Conservation (phyloP, 148 eudicot species). For the Fagopyrum esculentum region DNA sequence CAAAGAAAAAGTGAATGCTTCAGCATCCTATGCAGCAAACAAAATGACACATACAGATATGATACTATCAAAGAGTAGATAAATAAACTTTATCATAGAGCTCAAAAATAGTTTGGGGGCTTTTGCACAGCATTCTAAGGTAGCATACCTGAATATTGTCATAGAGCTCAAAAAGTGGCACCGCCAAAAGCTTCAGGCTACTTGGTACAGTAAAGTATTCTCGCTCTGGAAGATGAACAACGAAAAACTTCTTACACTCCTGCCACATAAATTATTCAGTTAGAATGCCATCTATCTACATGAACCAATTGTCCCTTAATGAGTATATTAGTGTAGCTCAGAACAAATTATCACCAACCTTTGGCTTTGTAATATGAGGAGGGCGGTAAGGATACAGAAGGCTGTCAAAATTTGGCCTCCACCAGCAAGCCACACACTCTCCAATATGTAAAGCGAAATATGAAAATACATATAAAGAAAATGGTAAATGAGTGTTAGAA, state of each 20-base stretch:
- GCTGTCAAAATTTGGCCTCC: constrained; percentile 78
- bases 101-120: background rate
- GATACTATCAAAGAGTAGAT: no score
- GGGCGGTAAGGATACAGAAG: constrained; percentile 79
- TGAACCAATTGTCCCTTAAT: background rate
- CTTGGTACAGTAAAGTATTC: constrained; percentile 70
- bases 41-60: background rate
- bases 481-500: no score
- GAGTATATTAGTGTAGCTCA: background rate
- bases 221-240: constrained; percentile 62
- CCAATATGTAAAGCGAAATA: constrained; percentile 52
- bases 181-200: constrained; percentile 69
- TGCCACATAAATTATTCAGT: constrained; percentile 20
- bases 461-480: background rate
- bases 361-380: constrained; percentile 70
- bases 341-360: constrained; percentile 25
- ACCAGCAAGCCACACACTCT: constrained; percentile 81
- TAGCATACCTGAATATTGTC: constrained; percentile 52
- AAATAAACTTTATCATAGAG: background rate
- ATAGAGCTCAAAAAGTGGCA: constrained; percentile 68
- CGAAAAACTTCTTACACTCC: constrained; percentile 64
- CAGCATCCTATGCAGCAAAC: background rate
- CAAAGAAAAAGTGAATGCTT: constrained; percentile 15
- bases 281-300: background rate
- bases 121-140: background rate